These are phyloP conservation scores for Erigeron canadensis DNA, from an alignment of 129 eudicot genomes.

Conservation along the genomic window DNA sequence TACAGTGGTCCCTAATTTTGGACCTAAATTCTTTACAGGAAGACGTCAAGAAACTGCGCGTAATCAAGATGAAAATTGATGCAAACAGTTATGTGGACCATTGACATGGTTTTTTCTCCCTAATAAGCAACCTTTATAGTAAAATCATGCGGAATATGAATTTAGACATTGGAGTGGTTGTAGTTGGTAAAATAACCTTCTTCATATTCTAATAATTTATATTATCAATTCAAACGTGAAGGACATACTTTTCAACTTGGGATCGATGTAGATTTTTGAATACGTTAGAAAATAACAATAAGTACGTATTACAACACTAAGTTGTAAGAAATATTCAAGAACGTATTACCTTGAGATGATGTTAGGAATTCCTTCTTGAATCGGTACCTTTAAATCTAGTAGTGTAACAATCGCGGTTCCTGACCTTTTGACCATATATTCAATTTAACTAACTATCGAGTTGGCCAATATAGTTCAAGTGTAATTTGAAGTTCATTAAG, in stretches of 20 bases:
- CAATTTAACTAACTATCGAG: too few species aligned
- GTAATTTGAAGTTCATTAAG: too few species aligned
- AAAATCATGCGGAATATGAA: neutral
- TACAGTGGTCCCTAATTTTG: neutral
- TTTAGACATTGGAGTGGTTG: neutral
- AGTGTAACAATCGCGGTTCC: too few species aligned
- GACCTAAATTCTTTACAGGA: slow-evolving; percentile 1
- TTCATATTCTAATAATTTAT: neutral
- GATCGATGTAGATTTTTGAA: too few species aligned
- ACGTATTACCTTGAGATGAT: neutral
- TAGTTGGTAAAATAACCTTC: neutral
- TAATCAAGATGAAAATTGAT: neutral
- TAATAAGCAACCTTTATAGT: slow-evolving; percentile 4
- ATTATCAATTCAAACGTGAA: neutral
- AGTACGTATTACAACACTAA: too few species aligned
- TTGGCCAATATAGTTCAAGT: too few species aligned
- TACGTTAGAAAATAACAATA: too few species aligned
- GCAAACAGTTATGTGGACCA: slow-evolving; percentile 3
- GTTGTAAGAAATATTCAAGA: too few species aligned
- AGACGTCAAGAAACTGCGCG: slow-evolving; percentile 15
- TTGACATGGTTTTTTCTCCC: neutral
- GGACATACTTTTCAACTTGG: neutral
- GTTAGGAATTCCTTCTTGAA: neutral
- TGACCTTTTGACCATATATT: too few species aligned
- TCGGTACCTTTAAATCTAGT: neutral